phyloP scores from a whole-genome alignment of 345 rosid species.

The Melastoma malabathricum region DNA sequence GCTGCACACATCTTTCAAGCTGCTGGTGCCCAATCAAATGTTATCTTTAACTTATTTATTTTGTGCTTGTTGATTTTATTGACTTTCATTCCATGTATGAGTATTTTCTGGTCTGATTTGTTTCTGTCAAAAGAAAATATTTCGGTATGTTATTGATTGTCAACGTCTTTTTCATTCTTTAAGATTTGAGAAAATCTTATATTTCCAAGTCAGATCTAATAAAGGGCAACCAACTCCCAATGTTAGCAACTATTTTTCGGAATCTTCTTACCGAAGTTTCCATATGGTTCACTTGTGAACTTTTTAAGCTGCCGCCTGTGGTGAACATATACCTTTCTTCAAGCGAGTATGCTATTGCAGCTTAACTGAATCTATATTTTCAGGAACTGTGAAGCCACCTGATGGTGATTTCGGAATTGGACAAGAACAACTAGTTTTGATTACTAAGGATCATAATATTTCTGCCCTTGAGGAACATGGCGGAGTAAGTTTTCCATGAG shows the following conservation, averaged over 20 bases:
- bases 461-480: slow-evolving; percentile 52
- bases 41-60: slow-evolving; percentile 18
- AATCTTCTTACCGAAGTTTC: too few species aligned
- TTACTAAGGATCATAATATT: slow-evolving; percentile 68
- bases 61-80: background rate
- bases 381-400: slow-evolving; percentile 31
- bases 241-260: too few species aligned
- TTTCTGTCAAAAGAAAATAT: too few species aligned
- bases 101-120: background rate
- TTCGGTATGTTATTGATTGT: too few species aligned
- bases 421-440: slow-evolving; percentile 52
- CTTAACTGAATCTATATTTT: background rate
- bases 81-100: slow-evolving; percentile 1
- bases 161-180: too few species aligned
- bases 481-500: slow-evolving; percentile 27
- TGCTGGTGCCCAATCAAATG: slow-evolving; percentile 46
- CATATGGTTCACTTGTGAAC: too few species aligned
- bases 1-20: slow-evolving; percentile 81
- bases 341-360: background rate
- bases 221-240: too few species aligned
- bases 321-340: too few species aligned
- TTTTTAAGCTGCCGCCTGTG: too few species aligned
- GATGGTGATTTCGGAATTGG: slow-evolving; percentile 50
- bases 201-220: too few species aligned
- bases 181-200: too few species aligned